Evolutionary conservation across 192 early-diverging fungal species (phyloP).

Genomic region (Endogone sp.): DNA sequence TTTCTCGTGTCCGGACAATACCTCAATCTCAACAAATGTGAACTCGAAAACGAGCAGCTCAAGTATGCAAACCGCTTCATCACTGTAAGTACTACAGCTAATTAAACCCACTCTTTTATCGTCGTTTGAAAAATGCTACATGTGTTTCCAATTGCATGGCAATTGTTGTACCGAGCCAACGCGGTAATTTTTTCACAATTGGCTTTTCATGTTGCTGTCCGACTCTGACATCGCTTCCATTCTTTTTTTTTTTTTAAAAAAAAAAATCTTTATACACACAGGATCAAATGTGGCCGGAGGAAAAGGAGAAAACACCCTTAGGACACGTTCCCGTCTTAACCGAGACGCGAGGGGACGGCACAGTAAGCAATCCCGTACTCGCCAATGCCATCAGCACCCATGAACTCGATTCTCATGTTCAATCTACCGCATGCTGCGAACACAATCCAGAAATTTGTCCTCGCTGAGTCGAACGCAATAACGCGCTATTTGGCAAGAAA

Average conservation of each 20-base stretch:
- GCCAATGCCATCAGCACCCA: background rate
- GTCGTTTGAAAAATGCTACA: too few relatives aligned
- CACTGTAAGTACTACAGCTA: background rate
- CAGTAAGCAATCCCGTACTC: background rate
- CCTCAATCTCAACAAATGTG: background rate
- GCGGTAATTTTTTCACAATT: too few relatives aligned
- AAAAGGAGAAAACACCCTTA: slow-evolving; percentile 29
- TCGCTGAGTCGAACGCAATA: slow-evolving; percentile 37
- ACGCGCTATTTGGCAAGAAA: slow-evolving; percentile 36
- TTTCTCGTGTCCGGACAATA: background rate
- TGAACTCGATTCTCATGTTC: background rate
- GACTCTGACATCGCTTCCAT: background rate
- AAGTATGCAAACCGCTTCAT: background rate
- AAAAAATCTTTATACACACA: background rate
- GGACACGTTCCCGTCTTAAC: slow-evolving; percentile 41
- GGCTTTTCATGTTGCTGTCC: background rate
- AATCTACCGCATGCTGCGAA: background rate
- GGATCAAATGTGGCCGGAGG: slow-evolving; percentile 28
- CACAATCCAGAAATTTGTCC: slow-evolving; percentile 14
- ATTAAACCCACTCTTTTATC: too few relatives aligned
- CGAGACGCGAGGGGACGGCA: slow-evolving; percentile 19
- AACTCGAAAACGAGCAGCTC: background rate
- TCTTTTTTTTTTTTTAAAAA: background rate
- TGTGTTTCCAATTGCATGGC: too few relatives aligned
- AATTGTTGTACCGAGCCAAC: too few relatives aligned